Evolutionary conservation across 2,329 filamentous ascomycete species (phyloP).

Genomic region (Diaporthe eres): DNA sequence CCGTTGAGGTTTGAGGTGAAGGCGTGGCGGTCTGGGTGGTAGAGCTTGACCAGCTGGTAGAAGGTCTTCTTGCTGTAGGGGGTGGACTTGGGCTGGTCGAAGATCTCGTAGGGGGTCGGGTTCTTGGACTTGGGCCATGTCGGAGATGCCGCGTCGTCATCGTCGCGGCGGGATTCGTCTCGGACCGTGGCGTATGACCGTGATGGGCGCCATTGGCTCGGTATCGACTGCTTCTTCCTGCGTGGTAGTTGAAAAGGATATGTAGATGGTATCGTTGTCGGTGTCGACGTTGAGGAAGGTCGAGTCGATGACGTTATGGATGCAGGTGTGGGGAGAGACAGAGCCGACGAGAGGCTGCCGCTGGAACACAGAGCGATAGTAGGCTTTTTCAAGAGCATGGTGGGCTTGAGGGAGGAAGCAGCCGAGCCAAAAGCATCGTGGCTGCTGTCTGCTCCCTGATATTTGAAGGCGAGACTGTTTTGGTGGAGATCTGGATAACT

Average conservation of each 20-base stretch:
- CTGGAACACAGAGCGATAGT: slow-evolving; percentile 48
- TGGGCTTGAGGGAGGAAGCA: slow-evolving; percentile 7
- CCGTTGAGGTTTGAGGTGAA: slow-evolving; percentile 56
- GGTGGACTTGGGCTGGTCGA: slow-evolving; percentile 69
- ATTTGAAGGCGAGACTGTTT: not conserved
- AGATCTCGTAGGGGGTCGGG: slow-evolving; percentile 93
- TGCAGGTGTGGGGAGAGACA: slow-evolving; percentile 41
- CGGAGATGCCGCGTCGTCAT: slow-evolving; percentile 18
- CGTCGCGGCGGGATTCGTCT: slow-evolving; percentile 22
- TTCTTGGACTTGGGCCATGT: slow-evolving; percentile 63
- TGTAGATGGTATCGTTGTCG: not conserved
- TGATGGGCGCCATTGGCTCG: slow-evolving; percentile 29
- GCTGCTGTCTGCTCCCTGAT: slow-evolving; percentile 8
- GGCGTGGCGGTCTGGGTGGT: slow-evolving; percentile 84
- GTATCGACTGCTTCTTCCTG: not conserved
- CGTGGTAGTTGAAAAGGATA: not conserved
- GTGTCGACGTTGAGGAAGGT: not conserved
- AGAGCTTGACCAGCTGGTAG: slow-evolving; percentile 94
- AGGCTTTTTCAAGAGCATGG: slow-evolving; percentile 48
- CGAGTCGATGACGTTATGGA: slow-evolving; percentile 46
- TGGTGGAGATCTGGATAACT: not conserved
- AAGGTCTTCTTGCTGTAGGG: slow-evolving; percentile 88
- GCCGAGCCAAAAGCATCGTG: slow-evolving; percentile 26
- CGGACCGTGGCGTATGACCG: slow-evolving; percentile 44
- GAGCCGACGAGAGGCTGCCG: slow-evolving; percentile 41